Percentiles rank a stretch among this genome's conserved stretches.
These are phyloP conservation scores for Rhizopogon vinicolor DNA, from an alignment of 768 basidiomycete species.

Conservation along the genomic window DNA sequence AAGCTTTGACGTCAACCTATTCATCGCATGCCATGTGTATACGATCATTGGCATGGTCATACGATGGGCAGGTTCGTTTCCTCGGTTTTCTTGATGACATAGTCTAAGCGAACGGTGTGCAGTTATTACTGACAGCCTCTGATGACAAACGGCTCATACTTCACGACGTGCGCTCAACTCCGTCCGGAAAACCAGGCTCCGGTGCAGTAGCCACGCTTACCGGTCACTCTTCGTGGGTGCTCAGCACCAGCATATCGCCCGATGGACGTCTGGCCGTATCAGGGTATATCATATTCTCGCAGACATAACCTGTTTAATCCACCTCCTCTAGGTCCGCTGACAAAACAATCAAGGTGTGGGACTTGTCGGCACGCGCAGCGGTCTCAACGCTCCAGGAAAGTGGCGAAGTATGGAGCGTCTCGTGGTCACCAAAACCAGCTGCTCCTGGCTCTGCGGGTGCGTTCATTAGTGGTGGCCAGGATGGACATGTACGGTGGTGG, in stretches of 20 bases:
- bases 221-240: conserved; percentile 90
- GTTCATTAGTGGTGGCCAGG: conserved; percentile 70
- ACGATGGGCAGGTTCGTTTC: conserved; percentile 73
- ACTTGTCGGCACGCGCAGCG: conserved; percentile 65
- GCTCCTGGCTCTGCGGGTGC: conserved; percentile 52
- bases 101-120: neutral
- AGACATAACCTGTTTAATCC: neutral
- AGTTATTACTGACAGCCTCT: conserved; percentile 87
- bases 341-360: conserved; percentile 86
- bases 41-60: conserved; percentile 84
- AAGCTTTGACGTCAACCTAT: conserved; percentile 62
- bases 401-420: conserved; percentile 81
- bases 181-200: conserved; percentile 53
- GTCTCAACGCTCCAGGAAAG: conserved; percentile 77
- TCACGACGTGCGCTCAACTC: conserved; percentile 79
- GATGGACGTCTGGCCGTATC: conserved; percentile 77
- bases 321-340: conserved; percentile 62
- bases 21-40: conserved; percentile 90
- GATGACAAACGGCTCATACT: conserved; percentile 90
- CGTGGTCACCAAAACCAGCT: conserved; percentile 68
- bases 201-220: conserved; percentile 82
- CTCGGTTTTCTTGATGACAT: neutral
- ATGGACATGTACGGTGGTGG: conserved; percentile 75
- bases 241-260: conserved; percentile 77
- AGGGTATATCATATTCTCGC: conserved; percentile 48